phyloP scores from a whole-genome alignment of 495 filamentous ascomycete species.

The Annulohypoxylon stygium region DNA sequence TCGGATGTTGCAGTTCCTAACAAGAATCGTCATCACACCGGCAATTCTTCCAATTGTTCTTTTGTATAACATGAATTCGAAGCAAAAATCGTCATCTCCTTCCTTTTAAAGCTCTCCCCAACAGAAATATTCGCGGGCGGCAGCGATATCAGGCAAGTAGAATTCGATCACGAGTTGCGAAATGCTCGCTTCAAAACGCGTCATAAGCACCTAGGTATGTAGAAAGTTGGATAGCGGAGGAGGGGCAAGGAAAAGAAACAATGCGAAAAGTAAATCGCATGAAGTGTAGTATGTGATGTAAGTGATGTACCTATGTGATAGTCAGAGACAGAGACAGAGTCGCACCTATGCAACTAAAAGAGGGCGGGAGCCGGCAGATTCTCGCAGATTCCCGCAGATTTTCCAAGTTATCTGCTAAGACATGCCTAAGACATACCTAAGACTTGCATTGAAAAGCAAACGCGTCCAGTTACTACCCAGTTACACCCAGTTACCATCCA shows the following conservation, averaged over 20 bases:
- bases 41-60: slow-evolving; percentile 10
- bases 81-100: slow-evolving; percentile 16
- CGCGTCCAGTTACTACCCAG: slow-evolving; percentile 2
- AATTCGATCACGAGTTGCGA: background rate
- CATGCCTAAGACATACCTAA: background rate
- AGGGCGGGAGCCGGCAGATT: background rate
- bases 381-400: background rate
- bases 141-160: background rate
- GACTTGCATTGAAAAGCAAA: slow-evolving; percentile 5
- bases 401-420: slow-evolving; percentile 7
- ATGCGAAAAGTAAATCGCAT: background rate
- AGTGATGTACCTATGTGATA: background rate
- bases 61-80: slow-evolving; percentile 8
- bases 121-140: background rate
- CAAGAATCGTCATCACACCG: slow-evolving; percentile 30
- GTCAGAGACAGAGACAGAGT: slow-evolving; percentile 1
- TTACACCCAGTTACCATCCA: background rate
- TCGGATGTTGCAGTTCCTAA: slow-evolving; percentile 40
- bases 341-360: background rate
- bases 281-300: background rate
- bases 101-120: slow-evolving; percentile 16
- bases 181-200: background rate
- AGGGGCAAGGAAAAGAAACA: background rate
- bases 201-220: background rate
- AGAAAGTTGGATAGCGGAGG: background rate